Percentiles rank a stretch among this genome's conserved stretches.
These are phyloP conservation scores for Candida tunisiensis DNA, from an alignment of 1,139 yeast species.

Conservation along the genomic window DNA sequence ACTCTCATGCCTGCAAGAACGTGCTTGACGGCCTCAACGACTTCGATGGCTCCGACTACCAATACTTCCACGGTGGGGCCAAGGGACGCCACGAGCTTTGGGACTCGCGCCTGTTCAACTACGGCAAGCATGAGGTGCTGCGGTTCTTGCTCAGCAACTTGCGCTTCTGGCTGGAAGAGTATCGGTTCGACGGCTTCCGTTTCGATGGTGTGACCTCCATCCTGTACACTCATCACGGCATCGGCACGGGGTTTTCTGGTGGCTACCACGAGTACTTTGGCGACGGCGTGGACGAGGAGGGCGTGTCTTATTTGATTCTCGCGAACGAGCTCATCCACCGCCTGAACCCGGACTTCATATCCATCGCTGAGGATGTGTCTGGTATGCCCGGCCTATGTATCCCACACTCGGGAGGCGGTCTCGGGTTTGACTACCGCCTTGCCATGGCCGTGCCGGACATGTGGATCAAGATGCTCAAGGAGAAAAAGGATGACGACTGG, in stretches of 20 bases:
- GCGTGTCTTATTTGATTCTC: slow-evolving; percentile 69
- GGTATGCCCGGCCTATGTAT: slow-evolving; percentile 94
- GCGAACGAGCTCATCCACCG: slow-evolving; percentile 63
- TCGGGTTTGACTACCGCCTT: slow-evolving; percentile 82
- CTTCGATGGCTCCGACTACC: slow-evolving; percentile 93
- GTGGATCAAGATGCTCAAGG: slow-evolving; percentile 94
- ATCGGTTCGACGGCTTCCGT: slow-evolving; percentile 84
- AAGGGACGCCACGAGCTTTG: slow-evolving; percentile 83
- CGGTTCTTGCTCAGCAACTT: slow-evolving; percentile 79
- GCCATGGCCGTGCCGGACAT: slow-evolving; percentile 98
- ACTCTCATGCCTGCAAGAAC: slow-evolving; percentile 90
- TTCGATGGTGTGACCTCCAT: slow-evolving; percentile 95
- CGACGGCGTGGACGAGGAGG: slow-evolving; percentile 71
- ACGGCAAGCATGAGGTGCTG: slow-evolving; percentile 79
- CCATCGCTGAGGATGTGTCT: slow-evolving; percentile 93
- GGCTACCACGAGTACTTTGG: slow-evolving; percentile 85
- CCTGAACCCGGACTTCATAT: slow-evolving; percentile 38
- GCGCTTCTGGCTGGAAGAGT: slow-evolving; percentile 70
- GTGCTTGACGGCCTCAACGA: slow-evolving; percentile 84
- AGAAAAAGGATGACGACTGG: slow-evolving; percentile 79
- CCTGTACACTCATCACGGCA: slow-evolving; percentile 86
- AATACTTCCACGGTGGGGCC: slow-evolving; percentile 76
- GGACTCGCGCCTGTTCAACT: slow-evolving; percentile 90
- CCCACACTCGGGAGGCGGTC: slow-evolving; percentile 60
- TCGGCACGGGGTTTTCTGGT: slow-evolving; percentile 78